Base-by-base conservation (phyloP, 2,329 filamentous ascomycete species). In the Zymoseptoria tritici region DNA sequence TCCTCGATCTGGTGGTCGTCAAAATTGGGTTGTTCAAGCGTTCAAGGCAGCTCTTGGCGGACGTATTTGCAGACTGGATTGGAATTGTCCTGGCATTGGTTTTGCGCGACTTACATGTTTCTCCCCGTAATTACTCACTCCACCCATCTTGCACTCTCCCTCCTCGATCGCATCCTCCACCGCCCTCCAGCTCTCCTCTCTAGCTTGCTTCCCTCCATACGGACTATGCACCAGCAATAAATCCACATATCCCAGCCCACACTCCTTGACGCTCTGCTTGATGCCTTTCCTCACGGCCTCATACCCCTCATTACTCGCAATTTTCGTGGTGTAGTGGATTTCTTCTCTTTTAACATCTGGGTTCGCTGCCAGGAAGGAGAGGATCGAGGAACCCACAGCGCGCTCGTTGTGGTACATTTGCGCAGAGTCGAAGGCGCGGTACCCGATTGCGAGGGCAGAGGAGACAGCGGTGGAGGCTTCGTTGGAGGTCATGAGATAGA, bases 271-370 rank as follows among this genome's bases (percentile, higher is more conserved):
- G 29, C 83, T 87, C 70, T 82, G 72, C 62, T 80, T 83, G 64
- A 94, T 89, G 0, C 87, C 85, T 61, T 76, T 77, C 55, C 86
- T 81, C 22, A 88, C 88, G 3, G 78, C 76, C n/a, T 87, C 81
- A 72, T 92, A 93, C 4, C 81, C 81, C 1, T 79, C 79, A 70
- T 86, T 89, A 60, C 80, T 84, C 1, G 84, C 85, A 13, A 94
- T 80, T 76, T 94, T 95, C 42, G 86, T 88, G 0, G 90, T 94
- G 72, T 90, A 92, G 74, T 90, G 90, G 57, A 94, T 78, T 68
- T 92, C 85, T 59, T 86, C 82, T 4, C 90, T 82, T 63, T 78
- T 81, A 26, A 91, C 71, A 22, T 69, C 66, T 2, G 68, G 65
- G 58, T 72, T 65, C 16, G 57, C 16, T 49, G 68, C 62, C 36